A percentile compares a stretch with the other conserved stretches of the same genome.
phyloP scores from a whole-genome alignment of 345 rosid species.

The Populus deltoides region DNA sequence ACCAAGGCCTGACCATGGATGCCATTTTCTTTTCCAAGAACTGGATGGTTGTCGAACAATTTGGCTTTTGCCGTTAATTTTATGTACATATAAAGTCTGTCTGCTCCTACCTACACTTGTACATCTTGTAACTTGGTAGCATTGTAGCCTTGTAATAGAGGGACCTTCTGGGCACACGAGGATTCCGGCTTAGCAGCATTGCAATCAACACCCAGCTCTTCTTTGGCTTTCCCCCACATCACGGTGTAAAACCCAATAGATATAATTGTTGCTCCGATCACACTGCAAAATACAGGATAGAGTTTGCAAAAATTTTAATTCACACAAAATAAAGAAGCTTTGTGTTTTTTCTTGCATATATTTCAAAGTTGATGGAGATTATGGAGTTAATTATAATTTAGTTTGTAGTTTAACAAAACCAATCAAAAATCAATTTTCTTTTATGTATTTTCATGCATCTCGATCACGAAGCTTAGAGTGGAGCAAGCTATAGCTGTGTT shows the following conservation, averaged over 20 bases:
- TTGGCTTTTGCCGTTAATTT: too few relatives aligned
- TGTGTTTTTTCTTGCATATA: not conserved
- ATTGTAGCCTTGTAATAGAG: constrained; percentile 53
- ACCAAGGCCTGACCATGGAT: too few relatives aligned
- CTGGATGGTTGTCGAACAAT: too few relatives aligned
- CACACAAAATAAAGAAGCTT: not conserved
- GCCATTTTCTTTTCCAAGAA: too few relatives aligned
- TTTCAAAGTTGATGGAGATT: not conserved
- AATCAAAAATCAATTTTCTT: too few relatives aligned
- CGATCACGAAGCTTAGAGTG: not conserved
- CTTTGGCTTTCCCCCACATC: constrained; percentile 88
- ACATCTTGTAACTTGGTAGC: constrained; percentile 16
- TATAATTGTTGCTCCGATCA: constrained; percentile 68
- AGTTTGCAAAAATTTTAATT: not conserved
- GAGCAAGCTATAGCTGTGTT: not conserved
- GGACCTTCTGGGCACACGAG: constrained; percentile 40
- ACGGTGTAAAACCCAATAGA: constrained; percentile 76
- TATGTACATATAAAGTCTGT: not conserved
- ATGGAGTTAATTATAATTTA: not conserved
- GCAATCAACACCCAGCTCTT: constrained; percentile 47
- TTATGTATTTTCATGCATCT: too few relatives aligned
- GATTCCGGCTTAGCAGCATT: constrained; percentile 19
- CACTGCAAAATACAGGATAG: constrained; percentile 33
- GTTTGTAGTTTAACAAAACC: not conserved
- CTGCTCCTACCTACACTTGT: constrained; percentile 16